Evolutionary conservation across 1,284 basidiomycete species (phyloP).

Genomic region (Gastroboletus turbinatus): DNA sequence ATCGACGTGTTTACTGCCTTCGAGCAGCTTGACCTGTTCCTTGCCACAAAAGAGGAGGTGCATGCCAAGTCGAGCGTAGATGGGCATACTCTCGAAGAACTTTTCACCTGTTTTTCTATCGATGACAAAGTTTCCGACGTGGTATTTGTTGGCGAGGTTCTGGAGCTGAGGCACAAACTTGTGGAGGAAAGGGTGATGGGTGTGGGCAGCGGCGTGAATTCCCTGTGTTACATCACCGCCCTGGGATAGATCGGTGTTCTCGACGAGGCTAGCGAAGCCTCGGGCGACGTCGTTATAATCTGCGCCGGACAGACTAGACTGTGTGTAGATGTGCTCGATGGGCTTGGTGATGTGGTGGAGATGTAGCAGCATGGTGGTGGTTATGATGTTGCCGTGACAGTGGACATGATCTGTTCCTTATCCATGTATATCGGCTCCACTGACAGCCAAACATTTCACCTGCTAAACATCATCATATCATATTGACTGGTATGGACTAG

Average conservation of each 20-base stretch:
- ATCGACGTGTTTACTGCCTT: constrained; percentile 50
- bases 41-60: constrained; percentile 74
- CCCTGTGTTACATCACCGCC: constrained; percentile 40
- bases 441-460: not conserved
- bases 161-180: constrained; percentile 55
- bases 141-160: constrained; percentile 49
- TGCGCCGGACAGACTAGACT: constrained; percentile 21
- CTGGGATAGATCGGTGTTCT: constrained; percentile 35
- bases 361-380: constrained; percentile 12
- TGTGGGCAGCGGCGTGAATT: constrained; percentile 43
- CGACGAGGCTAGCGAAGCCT: constrained; percentile 43
- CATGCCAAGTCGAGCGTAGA: constrained; percentile 72
- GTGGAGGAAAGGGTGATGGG: constrained; percentile 38
- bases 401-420: not conserved
- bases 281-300: constrained; percentile 35
- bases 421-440: not conserved
- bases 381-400: not conserved
- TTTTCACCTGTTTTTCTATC: constrained; percentile 58
- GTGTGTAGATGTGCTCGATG: constrained; percentile 17
- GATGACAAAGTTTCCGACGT: constrained; percentile 68
- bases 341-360: constrained; percentile 25
- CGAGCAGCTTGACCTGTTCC: constrained; percentile 53
- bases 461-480: not conserved
- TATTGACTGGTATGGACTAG: no score
- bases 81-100: constrained; percentile 80